phyloP scores from a whole-genome alignment of 2,329 filamentous ascomycete genomes.

The Trichoderma gracile region DNA sequence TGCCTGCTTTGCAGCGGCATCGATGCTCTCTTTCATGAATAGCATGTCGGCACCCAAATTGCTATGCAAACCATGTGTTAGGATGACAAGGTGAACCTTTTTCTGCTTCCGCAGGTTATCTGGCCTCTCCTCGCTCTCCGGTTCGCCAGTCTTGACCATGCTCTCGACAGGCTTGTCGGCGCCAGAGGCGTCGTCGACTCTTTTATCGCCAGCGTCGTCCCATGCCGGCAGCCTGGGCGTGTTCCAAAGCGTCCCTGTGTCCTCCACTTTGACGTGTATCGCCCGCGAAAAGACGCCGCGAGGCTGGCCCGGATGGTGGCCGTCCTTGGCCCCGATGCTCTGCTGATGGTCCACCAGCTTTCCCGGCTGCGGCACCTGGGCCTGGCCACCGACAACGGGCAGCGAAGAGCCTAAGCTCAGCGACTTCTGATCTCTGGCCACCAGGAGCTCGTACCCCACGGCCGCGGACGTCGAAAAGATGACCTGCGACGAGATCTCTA shows the following conservation, averaged over 20 bases:
- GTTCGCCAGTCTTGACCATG: conserved; percentile 38
- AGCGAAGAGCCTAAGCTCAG: conserved; percentile 62
- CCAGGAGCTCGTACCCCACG: conserved; percentile 82
- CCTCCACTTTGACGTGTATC: conserved; percentile 75
- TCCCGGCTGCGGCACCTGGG: conserved; percentile 62
- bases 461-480: conserved; percentile 88
- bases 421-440: conserved; percentile 84
- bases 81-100: conserved; percentile 84
- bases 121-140: conserved; percentile 33
- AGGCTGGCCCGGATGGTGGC: conserved; percentile 61
- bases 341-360: conserved; percentile 76
- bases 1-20: conserved; percentile 74
- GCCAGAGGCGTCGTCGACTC: conserved; percentile 30
- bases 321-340: conserved; percentile 56
- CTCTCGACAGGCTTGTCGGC: conserved; percentile 40
- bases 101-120: conserved; percentile 57
- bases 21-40: conserved; percentile 95
- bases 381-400: conserved; percentile 48
- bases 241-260: conserved; percentile 89
- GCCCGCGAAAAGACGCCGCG: conserved; percentile 85
- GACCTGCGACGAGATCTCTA: conserved; percentile 90
- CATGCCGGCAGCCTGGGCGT: conserved; percentile 77
- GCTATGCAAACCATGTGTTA: conserved; percentile 94
- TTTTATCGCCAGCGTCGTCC: conserved; percentile 46
- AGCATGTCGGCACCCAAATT: conserved; percentile 97